A percentile compares a stretch with the other conserved stretches of the same genome.
Evolutionary conservation across 352 stramenopile species (phyloP).

Genomic region (Pythium scleroteichum): DNA sequence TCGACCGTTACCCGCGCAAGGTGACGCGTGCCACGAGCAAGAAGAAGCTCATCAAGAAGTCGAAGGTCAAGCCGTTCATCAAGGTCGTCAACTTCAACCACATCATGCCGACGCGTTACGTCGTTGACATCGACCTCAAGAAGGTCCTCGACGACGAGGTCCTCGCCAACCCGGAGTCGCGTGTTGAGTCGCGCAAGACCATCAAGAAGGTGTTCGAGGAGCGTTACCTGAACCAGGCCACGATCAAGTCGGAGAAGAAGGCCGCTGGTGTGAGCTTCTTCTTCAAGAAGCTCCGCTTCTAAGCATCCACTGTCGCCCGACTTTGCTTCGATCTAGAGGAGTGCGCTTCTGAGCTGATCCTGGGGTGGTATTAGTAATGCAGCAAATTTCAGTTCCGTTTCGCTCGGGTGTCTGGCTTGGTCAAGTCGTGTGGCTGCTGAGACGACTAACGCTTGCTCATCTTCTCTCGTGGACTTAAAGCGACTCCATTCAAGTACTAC

Average conservation of each 20-base stretch:
- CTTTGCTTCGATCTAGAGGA: slow-evolving; percentile 25
- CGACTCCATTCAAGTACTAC: no score
- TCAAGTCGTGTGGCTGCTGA: background rate
- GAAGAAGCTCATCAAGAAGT: slow-evolving; percentile 97
- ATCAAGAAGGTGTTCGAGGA: slow-evolving; percentile 99
- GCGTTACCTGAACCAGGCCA: slow-evolving; percentile 93
- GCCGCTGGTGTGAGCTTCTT: slow-evolving; percentile 97
- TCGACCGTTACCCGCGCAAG: slow-evolving; percentile 96
- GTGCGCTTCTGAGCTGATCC: slow-evolving; percentile 30
- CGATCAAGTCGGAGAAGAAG: slow-evolving; percentile 98
- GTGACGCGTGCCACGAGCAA: slow-evolving; percentile 97
- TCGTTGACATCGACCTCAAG: slow-evolving; percentile 99
- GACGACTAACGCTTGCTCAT: no score
- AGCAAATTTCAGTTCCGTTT: slow-evolving; percentile 37
- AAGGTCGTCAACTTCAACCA: slow-evolving; percentile 99
- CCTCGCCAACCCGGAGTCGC: slow-evolving; percentile 77
- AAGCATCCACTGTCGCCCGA: slow-evolving; percentile 48
- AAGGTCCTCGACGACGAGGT: slow-evolving; percentile 95
- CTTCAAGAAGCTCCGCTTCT: slow-evolving; percentile 99
- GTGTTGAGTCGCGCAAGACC: slow-evolving; percentile 95
- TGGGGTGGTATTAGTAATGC: slow-evolving; percentile 38
- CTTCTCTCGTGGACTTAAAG: no score
- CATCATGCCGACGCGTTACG: slow-evolving; percentile 99
- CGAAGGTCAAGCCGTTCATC: slow-evolving; percentile 99
- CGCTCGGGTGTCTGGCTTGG: slow-evolving; percentile 15